Percentiles rank a stretch among this genome's conserved stretches.
Conservation (phyloP, 2,329 filamentous ascomycete genomes). For the Gnomoniopsis sp. region DNA sequence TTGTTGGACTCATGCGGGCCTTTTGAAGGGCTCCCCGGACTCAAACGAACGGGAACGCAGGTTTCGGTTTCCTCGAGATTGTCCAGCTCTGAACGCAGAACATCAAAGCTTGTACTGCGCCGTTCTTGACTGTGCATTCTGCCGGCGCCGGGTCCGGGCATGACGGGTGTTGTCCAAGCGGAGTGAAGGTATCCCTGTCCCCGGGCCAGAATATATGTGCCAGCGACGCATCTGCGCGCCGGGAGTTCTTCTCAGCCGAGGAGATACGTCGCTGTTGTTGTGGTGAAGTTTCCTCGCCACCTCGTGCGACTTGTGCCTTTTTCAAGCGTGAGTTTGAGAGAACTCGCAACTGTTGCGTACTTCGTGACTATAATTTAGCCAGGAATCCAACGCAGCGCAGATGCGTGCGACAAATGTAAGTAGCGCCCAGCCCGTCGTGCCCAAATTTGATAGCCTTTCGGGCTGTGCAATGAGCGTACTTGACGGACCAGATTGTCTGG, state of each 20-base stretch:
- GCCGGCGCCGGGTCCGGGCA: constrained; percentile 19
- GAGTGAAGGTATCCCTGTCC: background rate
- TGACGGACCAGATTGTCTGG: too few relatives aligned
- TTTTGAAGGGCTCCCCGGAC: background rate
- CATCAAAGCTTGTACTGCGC: constrained; percentile 17
- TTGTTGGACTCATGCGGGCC: background rate
- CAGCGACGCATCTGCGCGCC: constrained; percentile 2
- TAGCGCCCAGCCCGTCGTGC: too few relatives aligned
- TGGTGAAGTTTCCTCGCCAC: too few relatives aligned
- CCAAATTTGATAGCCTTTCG: too few relatives aligned
- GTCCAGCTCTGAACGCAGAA: constrained; percentile 24
- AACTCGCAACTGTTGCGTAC: too few relatives aligned
- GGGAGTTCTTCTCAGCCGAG: background rate
- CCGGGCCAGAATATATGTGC: background rate
- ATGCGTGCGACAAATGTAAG: too few relatives aligned
- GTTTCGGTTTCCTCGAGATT: constrained; percentile 22
- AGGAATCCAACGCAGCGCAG: too few relatives aligned
- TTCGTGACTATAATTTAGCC: too few relatives aligned
- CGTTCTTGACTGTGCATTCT: constrained; percentile 12
- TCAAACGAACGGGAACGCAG: constrained; percentile 1
- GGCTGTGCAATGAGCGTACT: too few relatives aligned
- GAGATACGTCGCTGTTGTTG: too few relatives aligned
- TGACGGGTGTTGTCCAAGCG: constrained; percentile 9
- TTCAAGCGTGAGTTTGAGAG: too few relatives aligned
- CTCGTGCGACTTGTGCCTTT: too few relatives aligned